Base-by-base conservation (phyloP, 108 stramenopile species). In the Cyclotella atomus region DNA sequence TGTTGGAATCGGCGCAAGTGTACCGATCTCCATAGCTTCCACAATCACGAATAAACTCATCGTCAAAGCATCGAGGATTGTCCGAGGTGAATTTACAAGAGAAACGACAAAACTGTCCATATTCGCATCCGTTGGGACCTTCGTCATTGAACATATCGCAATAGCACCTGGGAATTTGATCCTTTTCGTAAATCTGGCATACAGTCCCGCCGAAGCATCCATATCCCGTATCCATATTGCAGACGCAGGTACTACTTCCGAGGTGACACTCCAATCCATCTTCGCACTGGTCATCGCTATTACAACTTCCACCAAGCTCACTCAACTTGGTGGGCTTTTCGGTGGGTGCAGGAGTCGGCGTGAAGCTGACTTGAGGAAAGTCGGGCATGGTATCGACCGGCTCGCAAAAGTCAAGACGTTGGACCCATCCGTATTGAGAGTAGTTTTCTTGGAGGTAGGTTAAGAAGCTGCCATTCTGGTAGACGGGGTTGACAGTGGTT, bases 321-420 rank as follows among this genome's bases (percentile, higher is more conserved):
- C 27, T 29, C 15, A 30, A 23, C 10, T 16, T 2, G 2, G 68
- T 70, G 24, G 68, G 68, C 24, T 70, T 70, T 0, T 30, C 55
- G 2, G 68, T 70, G 2, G 68, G 68, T 1, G 50, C 43, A n/a
- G 68, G 27, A 6, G 68, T 70, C 1, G 68, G 68, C 21, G 34
- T 36, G 14, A 57, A 27, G 9, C 55, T 30, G 0, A 70, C 36
- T 44, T 57, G 10, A 15, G 68, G 68, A n/a, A 43, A 55, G 7
- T 70, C 68, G 8, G 68, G 68, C 68, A 70, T 70, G 3, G 68
- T 70, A 27, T 70, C 68, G 20, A 70, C 68, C 15, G 53, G 53
- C 34, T 56, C 68, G 28, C 68, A 70, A 25, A 27, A 70, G 36
- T 54, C 54, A 3, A 55, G 53, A 27, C 43, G 28, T 44, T 57